phyloP scores from a whole-genome alignment of 768 basidiomycete genomes.

The Auriscalpium microsporum region DNA sequence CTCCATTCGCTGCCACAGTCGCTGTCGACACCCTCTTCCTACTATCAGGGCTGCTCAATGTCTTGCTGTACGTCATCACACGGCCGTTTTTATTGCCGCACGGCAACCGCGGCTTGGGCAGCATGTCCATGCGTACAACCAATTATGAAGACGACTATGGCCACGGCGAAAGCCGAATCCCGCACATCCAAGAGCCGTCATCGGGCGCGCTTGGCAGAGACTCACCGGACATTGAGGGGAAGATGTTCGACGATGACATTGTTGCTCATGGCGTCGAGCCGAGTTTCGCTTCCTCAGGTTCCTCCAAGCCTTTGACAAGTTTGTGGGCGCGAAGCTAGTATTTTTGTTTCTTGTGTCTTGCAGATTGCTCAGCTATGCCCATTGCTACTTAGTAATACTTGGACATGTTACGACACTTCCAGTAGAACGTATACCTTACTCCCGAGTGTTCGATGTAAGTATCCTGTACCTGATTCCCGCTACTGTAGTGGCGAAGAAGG shows the following conservation, averaged over 20 bases:
- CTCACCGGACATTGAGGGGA: not conserved
- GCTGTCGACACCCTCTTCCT: slow-evolving; percentile 34
- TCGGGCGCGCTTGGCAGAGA: not conserved
- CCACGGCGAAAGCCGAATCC: not conserved
- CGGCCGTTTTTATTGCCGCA: slow-evolving; percentile 32
- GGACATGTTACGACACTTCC: too few species aligned
- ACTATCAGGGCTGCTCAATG: slow-evolving; percentile 38
- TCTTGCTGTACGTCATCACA: slow-evolving; percentile 29
- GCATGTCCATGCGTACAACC: not conserved
- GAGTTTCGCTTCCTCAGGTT: not conserved
- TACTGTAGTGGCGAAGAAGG: too few species aligned
- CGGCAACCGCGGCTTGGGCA: not conserved
- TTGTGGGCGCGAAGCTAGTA: not conserved
- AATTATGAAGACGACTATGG: not conserved
- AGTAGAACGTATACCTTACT: too few species aligned
- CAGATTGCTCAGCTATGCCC: too few species aligned
- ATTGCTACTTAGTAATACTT: too few species aligned
- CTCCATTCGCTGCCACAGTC: slow-evolving; percentile 30
- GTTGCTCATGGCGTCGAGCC: not conserved
- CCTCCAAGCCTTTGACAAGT: not conserved
- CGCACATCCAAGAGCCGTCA: not conserved
- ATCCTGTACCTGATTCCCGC: too few species aligned
- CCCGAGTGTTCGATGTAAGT: too few species aligned
- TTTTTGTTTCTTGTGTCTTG: too few species aligned
- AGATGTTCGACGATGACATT: not conserved